Conservation (phyloP, 352 stramenopile genomes). For the Lagenidium giganteum region DNA sequence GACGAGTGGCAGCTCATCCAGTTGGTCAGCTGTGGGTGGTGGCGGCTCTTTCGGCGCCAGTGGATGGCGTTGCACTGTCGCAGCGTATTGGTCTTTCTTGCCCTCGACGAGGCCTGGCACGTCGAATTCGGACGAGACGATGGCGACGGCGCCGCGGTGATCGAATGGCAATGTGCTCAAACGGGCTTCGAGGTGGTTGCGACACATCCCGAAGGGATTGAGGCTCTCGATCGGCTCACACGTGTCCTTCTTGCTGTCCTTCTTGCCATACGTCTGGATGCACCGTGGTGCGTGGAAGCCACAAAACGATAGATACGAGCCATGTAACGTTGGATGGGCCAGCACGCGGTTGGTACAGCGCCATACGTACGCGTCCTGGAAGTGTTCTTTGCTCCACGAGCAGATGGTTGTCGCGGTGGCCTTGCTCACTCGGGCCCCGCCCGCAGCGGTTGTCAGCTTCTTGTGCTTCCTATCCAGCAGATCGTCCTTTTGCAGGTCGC, state of each 20-base stretch:
- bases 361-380: slow-evolving; percentile 32
- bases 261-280: slow-evolving; percentile 35
- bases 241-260: slow-evolving; percentile 22
- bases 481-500: slow-evolving; percentile 6
- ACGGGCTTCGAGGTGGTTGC: slow-evolving; percentile 50
- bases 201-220: slow-evolving; percentile 48
- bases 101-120: slow-evolving; percentile 42
- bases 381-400: slow-evolving; percentile 43
- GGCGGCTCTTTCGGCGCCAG: slow-evolving; percentile 37
- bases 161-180: slow-evolving; percentile 35
- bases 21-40: slow-evolving; percentile 3
- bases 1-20: no score
- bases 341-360: slow-evolving; percentile 42
- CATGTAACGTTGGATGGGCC: slow-evolving; percentile 34
- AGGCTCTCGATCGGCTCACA: slow-evolving; percentile 34
- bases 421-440: no score
- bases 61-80: slow-evolving; percentile 19
- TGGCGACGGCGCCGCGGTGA: slow-evolving; percentile 19
- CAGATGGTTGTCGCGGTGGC: slow-evolving; percentile 25
- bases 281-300: slow-evolving; percentile 45
- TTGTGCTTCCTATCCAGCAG: slow-evolving; percentile 1
- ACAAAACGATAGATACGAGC: slow-evolving; percentile 42
- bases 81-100: slow-evolving; percentile 19
- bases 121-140: slow-evolving; percentile 45
- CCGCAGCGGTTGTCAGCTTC: no score